phyloP scores from a whole-genome alignment of 257 asterid genomes.

The Ballota nigra region DNA sequence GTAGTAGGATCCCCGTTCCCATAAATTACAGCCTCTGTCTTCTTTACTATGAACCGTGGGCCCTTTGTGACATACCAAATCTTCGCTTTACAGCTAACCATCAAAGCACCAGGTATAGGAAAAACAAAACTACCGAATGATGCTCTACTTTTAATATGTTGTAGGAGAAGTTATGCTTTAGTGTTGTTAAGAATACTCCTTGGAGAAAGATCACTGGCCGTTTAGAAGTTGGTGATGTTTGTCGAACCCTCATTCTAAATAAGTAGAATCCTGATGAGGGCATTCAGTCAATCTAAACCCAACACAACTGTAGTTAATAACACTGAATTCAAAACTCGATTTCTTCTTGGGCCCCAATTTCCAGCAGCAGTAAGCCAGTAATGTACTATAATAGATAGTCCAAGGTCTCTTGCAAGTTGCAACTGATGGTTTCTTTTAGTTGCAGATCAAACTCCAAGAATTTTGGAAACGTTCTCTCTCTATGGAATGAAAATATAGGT shows the following conservation, averaged over 20 bases:
- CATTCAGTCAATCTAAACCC: neutral
- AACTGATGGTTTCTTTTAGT: conserved; percentile 11
- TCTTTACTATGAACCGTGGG: neutral
- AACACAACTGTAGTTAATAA: neutral
- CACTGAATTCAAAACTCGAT: neutral
- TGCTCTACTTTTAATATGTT: neutral
- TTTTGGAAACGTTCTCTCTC: neutral
- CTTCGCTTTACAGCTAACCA: neutral
- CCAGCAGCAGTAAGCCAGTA: conserved; percentile 5
- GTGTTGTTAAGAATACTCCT: neutral
- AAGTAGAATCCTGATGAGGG: neutral
- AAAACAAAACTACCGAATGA: neutral
- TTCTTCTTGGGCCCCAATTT: neutral
- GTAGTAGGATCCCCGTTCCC: neutral
- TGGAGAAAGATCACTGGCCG: neutral
- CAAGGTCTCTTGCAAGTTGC: neutral
- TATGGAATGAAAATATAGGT: neutral
- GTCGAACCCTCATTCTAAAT: neutral
- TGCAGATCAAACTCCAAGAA: conserved; percentile 11
- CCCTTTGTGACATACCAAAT: neutral
- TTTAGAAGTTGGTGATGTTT: conserved; percentile 4
- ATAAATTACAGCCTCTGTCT: neutral
- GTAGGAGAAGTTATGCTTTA: neutral
- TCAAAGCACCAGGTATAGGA: neutral
- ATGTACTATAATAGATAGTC: neutral